Evolutionary conservation across 371 early-diverging fungal species (phyloP).

Genomic region (Mortierella sp.): DNA sequence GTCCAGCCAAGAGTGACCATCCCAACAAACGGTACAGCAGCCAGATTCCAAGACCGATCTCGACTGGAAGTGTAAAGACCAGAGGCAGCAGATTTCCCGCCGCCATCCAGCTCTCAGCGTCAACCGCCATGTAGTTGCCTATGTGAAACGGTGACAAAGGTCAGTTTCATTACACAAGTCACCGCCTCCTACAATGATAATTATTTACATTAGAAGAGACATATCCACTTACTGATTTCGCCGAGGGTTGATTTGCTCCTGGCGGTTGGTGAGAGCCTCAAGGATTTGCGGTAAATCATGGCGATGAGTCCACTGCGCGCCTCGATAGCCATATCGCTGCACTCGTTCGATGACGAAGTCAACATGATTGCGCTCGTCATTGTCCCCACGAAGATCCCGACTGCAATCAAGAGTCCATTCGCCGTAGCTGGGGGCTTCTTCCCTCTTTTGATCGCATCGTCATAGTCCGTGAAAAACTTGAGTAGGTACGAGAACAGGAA

Average conservation of each 20-base stretch:
- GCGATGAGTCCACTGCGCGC: slow-evolving; percentile 64
- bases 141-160: not conserved
- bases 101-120: slow-evolving; percentile 79
- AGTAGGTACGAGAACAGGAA: slow-evolving; percentile 35
- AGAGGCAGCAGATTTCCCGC: slow-evolving; percentile 53
- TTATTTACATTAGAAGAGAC: not conserved
- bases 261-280: slow-evolving; percentile 63
- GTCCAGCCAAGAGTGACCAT: slow-evolving; percentile 87
- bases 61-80: slow-evolving; percentile 87
- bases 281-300: slow-evolving; percentile 69
- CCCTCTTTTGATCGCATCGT: slow-evolving; percentile 40
- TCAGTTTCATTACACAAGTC: not conserved
- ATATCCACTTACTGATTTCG: slow-evolving; percentile 69
- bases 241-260: slow-evolving; percentile 71
- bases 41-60: slow-evolving; percentile 79
- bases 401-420: slow-evolving; percentile 30
- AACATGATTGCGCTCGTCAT: slow-evolving; percentile 29
- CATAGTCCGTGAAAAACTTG: slow-evolving; percentile 41
- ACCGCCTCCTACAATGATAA: too few species aligned
- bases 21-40: slow-evolving; percentile 91
- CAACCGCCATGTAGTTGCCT: slow-evolving; percentile 88
- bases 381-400: slow-evolving; percentile 39
- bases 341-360: slow-evolving; percentile 46
- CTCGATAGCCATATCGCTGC: slow-evolving; percentile 50
- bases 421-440: slow-evolving; percentile 26